Base-by-base conservation (phyloP, 257 asterid species). In the Cinchona pubescens region DNA sequence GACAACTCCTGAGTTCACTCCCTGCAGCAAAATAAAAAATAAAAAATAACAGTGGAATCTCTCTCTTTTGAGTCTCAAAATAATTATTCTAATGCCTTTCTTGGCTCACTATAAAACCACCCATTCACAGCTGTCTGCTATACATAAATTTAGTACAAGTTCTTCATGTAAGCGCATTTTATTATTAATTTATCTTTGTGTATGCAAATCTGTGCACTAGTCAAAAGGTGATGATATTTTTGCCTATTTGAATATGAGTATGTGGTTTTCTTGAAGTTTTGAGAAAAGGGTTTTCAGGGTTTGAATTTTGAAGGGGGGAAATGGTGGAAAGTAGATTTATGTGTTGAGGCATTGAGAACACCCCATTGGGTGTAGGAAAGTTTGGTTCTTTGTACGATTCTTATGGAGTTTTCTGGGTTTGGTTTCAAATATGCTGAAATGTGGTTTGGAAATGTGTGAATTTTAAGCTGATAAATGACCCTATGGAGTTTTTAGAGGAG, bases 1-100 rank as follows among this genome's bases (percentile, higher is more conserved):
- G 84, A 83, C 84, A 76, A 76, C 72, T 71, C 71, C 78, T 82
- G 73, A 70, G 78, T 80, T 78, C 75, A 77, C 67, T 84, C 55
- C 34, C 79, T 67, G 30, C 53, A 75, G 51, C 38, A 46, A 72
- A 74, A 61, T 51, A 66, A 13, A 42, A 63, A 51, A 30, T 66
- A 37, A 67, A 77, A 73, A 58, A 58, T 75, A 72, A 56, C 70
- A 29, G 73, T 66, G 87, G 81, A 81, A 78, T 84, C 76, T 82
- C 76, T 79, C 79, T 78, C 78, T 75, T 49, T 38, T 79, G 46
- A 80, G 82, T 79, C 14, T 34, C 18, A 75, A 76, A 76, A 72
- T 66, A 70, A 67, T 75, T 73, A 74, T 69, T 51, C 64, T 51
- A 46, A 75, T 72, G 37, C 64, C 78, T 64, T 76, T 46, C 66